Base-by-base conservation (phyloP, 805 yeast species). In the Saccharomycopsis fibuligera region DNA sequence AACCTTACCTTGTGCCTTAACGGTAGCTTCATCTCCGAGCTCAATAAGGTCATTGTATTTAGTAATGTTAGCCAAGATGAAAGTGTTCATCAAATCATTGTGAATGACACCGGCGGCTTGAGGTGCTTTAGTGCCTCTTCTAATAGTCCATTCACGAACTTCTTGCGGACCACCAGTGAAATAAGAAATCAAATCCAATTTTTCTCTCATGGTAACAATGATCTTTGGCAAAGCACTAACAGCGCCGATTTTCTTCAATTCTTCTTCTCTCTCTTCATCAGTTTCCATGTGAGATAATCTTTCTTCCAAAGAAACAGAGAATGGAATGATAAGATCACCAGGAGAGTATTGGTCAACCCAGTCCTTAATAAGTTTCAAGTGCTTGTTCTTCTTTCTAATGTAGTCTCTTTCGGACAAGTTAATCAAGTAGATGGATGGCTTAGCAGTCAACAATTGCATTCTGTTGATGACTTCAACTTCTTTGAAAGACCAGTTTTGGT, bases 81-180 rank as follows among this genome's bases (percentile, higher is more conserved):
- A 93, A 21, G 98, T 91, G 67, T 83, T 86, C 77, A 87, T 90
- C 65, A 91, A 78, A 70, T 91, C 99, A 35, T 90, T 86, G 68
- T 93, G 99, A 60, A 91, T 91, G 40, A 93, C 96, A 65, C 97
- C 98, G 21, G 99, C 99, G 40, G 99, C 98, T 62, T 86, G 89
- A n/a, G 99, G 99, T 47, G 97, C 97, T 59, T 86, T 83, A 41
- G 91, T 85, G 59, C 95, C 95, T 58, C 75, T 73, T 69, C 98
- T 81, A 55, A 93, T 81, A 31, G 99, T 93, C 99, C 99, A 93
- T 69, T 95, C 97, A 67, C 97, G 84, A 44, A 90, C 96, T 72
- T 93, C 99, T 54, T 86, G 87, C 37, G 95, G 85, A 58, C 99
- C 99, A 64, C 93, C 83, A 31, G 99, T 93, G 78, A 88, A 93